Evolutionary conservation across 495 filamentous ascomycete genomes (phyloP), one percentile per base, ranked within the genome.

Genomic region (Aspergillus cristatus): DNA sequence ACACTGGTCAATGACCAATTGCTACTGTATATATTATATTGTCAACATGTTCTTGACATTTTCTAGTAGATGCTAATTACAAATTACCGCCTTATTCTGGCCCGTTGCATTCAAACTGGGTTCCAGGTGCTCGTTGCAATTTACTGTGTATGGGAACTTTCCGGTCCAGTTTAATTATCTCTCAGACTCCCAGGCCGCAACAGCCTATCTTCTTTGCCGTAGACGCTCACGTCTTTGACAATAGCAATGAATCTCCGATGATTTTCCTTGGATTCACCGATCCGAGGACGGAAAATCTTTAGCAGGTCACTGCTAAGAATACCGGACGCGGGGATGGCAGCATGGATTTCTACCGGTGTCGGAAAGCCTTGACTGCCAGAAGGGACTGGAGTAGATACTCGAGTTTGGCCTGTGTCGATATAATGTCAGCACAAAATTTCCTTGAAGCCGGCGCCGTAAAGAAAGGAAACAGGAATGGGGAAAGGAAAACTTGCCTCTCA

Each of bases 261-360:
- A 24, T 67, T 67, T 15, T 65, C 65, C 38, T 60, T 60, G 3
- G 57, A 61, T 20, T 63, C 65, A 3, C 74, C 74, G 29, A 84
- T 63, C 10, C 79, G 72, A 28, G 62, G 56, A 10, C 72, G 67
- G 58, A 90, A 91, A 11, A 65, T 60, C 13, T 62, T 71, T 16
- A 86, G 57, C 12, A 91, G 58, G 2, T 71, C 66, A 17, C 60
- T 65, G 34, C 87, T 78, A 1, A 67, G 59, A 33, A 89, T 81
- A 20, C 85, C 86, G n/a, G 68, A 65, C 6, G 68, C 59, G 1
- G 82, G 82, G 31, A 88, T 70, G 1, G 73, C 74, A 3, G 74
- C 71, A 46, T 80, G 64, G 37, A 91, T 81, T 53, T 93, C 87
- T n/a, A 72, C 74, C 4, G 73, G 62, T 7, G 75, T 77, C 15